phyloP scores from a whole-genome alignment of 371 early-diverging fungal species.

The Chytridium lagenaria region DNA sequence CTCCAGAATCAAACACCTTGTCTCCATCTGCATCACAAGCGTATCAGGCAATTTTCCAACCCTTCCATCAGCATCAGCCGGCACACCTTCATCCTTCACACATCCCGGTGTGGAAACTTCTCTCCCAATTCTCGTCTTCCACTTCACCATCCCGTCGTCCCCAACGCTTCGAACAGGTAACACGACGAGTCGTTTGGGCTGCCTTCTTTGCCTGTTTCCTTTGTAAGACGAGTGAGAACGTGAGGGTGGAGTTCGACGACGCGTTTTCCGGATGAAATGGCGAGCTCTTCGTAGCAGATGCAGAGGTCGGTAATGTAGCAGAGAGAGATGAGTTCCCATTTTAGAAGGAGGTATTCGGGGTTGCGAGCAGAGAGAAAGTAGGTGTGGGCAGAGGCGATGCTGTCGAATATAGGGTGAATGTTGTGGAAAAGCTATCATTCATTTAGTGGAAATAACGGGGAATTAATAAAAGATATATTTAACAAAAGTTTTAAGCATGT shows the following conservation, averaged over 20 bases:
- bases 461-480: no score
- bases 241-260: conserved; percentile 11
- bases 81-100: neutral
- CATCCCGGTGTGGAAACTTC: neutral
- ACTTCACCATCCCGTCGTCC: neutral
- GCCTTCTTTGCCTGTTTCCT: no score
- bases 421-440: neutral
- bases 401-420: conserved; percentile 23
- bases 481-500: no score
- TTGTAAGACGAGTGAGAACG: neutral
- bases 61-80: neutral
- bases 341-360: conserved; percentile 19
- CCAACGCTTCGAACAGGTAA: neutral
- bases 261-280: conserved; percentile 13
- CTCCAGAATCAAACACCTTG: neutral
- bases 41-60: neutral
- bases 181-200: no score
- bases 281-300: conserved; percentile 23
- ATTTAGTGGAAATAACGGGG: no score
- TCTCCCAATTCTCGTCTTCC: neutral
- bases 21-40: neutral
- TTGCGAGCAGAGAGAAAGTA: conserved; percentile 13
- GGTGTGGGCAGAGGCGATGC: neutral
- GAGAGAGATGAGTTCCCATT: conserved; percentile 34
- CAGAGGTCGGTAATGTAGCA: conserved; percentile 28